Evolutionary conservation across 2,329 filamentous ascomycete species (phyloP), one percentile per base, ranked within the genome.

Genomic region (Seiridium cupressi): DNA sequence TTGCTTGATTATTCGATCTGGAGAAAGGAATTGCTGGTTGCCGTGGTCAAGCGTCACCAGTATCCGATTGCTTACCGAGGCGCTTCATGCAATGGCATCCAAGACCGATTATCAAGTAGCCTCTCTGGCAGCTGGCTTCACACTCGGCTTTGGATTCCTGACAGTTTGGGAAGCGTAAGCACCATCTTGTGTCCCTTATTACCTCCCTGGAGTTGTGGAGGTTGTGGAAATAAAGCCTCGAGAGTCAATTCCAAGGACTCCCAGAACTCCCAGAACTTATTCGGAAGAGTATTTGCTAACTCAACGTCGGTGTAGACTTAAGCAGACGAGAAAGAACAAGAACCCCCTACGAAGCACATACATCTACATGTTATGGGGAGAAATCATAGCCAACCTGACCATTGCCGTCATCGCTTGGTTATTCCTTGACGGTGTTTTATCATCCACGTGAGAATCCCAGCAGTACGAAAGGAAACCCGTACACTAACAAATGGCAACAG

Each of bases 341-440:
- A 60, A 63, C 49, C 61, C 61, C 7, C 49, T 60, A 18, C 61
- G 59, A n/a, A 63, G 61, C 53, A n/a, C 56, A 2, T 64, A 63
- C 55, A 61, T 64, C 55, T 64, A 63, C 49, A 62, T 60, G 57
- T 68, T 81, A 6, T 82, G 80, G 79, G 69, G 73, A 13, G 78
- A 81, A 57, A 73, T 79, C 4, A 3, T 70, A 1, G 75, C 75
- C 9, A 79, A 77, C 55, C 32, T 77, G 0, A 63, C 65, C 7
- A 77, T 80, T 55, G 70, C 70, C 5, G 65, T 79, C 8, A 61
- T 78, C 2, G 75, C 70, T 3, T 81, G 74, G 69, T 64, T 80
- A 1, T 76, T 75, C 57, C 61, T 81, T 0, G 66, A 74, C 46
- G 73, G 70, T 0, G 61, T 73, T 4, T 65, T 81, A 8, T 63